A percentile compares a stretch with the other conserved stretches of the same genome.
Conservation (phyloP, 306 rosid species). For the Corylus americana region DNA sequence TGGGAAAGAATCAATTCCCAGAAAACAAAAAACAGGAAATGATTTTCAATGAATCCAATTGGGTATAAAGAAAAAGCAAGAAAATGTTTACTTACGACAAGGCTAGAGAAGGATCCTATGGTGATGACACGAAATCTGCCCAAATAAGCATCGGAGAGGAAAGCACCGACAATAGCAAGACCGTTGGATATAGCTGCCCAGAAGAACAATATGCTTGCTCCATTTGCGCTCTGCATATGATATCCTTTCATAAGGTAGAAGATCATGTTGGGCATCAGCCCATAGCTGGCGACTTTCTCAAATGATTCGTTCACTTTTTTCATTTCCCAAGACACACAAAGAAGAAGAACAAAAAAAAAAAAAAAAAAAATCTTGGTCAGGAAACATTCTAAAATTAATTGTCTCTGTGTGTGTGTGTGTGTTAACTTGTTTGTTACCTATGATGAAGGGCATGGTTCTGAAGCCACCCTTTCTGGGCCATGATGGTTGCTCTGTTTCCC, state of each 20-base stretch:
- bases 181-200: constrained; percentile 51
- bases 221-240: constrained; percentile 30
- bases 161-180: constrained; percentile 52
- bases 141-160: constrained; percentile 48
- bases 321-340: not conserved
- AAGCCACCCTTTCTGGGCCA: constrained; percentile 45
- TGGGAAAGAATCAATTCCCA: too few species aligned
- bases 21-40: too few species aligned
- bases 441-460: constrained; percentile 59
- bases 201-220: constrained; percentile 32
- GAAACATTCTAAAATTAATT: not conserved
- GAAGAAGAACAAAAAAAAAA: too few species aligned
- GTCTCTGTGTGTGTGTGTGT: not conserved
- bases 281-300: constrained; percentile 49
- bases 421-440: constrained; percentile 30
- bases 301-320: constrained; percentile 47
- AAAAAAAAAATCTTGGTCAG: too few species aligned
- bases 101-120: constrained; percentile 48
- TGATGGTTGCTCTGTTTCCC: not conserved
- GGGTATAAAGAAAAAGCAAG: not conserved
- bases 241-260: constrained; percentile 41
- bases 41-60: not conserved
- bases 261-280: constrained; percentile 54
- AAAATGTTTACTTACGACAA: constrained; percentile 34
- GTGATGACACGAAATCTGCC: constrained; percentile 48